Evolutionary conservation across 495 filamentous ascomycete genomes (phyloP).

Genomic region (Amphirosellinia nigrospora): DNA sequence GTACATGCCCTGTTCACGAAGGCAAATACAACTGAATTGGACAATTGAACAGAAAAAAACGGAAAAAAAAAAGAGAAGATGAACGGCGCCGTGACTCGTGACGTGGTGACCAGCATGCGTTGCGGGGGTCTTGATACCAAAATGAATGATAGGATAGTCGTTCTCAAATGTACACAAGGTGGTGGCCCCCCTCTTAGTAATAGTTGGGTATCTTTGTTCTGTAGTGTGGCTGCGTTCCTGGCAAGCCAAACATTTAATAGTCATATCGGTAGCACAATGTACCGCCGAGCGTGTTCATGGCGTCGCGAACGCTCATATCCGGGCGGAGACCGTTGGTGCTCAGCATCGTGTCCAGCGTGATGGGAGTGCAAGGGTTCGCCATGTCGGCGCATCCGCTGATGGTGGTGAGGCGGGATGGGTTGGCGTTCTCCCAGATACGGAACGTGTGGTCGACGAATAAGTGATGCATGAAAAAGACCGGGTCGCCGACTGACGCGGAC

Average conservation of each 20-base stretch:
- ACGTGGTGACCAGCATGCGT: not conserved
- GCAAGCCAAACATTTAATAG: slow-evolving; percentile 31
- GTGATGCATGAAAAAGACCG: slow-evolving; percentile 52
- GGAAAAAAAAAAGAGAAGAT: not conserved
- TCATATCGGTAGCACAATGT: slow-evolving; percentile 51
- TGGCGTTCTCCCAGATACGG: slow-evolving; percentile 49
- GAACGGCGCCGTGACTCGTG: slow-evolving; percentile 10
- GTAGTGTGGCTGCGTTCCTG: not conserved
- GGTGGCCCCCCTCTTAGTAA: not conserved
- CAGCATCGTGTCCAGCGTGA: slow-evolving; percentile 41
- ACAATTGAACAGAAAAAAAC: not conserved
- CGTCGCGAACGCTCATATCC: slow-evolving; percentile 41
- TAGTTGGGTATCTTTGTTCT: not conserved
- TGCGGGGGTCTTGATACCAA: not conserved
- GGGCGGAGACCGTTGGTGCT: slow-evolving; percentile 40
- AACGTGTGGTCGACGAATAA: slow-evolving; percentile 47
- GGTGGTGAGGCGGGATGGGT: slow-evolving; percentile 38
- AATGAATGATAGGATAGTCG: not conserved
- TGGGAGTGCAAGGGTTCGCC: slow-evolving; percentile 36
- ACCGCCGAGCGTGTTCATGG: slow-evolving; percentile 46
- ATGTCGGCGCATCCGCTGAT: slow-evolving; percentile 47
- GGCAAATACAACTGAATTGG: not conserved
- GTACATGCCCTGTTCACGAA: slow-evolving; percentile 4
- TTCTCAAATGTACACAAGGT: slow-evolving; percentile 20
- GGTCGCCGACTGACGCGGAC: slow-evolving; percentile 45